phyloP scores from a whole-genome alignment of 1,139 yeast genomes.

The Tardiomyces blankii region DNA sequence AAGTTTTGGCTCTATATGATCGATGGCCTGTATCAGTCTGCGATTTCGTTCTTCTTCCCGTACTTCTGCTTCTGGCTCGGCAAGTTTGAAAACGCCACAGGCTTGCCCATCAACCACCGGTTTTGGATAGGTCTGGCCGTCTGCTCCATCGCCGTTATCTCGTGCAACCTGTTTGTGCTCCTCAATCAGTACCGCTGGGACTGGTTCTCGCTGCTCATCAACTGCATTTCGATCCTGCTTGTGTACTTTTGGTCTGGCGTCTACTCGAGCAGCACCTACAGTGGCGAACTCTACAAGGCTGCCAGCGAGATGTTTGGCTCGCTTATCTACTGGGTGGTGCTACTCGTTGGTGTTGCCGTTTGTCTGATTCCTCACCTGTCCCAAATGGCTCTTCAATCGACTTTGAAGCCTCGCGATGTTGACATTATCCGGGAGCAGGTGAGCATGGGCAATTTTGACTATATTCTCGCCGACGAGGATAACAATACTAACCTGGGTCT shows the following conservation, averaged over 20 bases:
- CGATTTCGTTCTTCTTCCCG: conserved; percentile 79
- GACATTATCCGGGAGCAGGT: conserved; percentile 72
- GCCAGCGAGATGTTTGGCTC: conserved; percentile 67
- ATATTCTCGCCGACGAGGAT: background rate
- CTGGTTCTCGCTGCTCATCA: conserved; percentile 62
- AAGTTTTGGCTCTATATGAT: conserved; percentile 79
- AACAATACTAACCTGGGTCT: too few species aligned
- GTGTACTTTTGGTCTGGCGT: conserved; percentile 85
- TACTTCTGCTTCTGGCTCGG: conserved; percentile 51
- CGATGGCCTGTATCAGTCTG: conserved; percentile 85
- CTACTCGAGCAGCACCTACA: conserved; percentile 54
- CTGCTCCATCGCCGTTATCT: conserved; percentile 63
- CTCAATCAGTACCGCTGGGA: conserved; percentile 92
- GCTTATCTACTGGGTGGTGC: conserved; percentile 71
- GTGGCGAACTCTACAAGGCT: conserved; percentile 66
- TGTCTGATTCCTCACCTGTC: conserved; percentile 73
- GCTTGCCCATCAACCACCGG: conserved; percentile 67
- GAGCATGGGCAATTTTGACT: conserved; percentile 15
- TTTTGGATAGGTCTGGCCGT: conserved; percentile 78
- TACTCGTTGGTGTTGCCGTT: conserved; percentile 56
- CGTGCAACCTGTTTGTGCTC: conserved; percentile 72
- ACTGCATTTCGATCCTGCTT: conserved; percentile 51
- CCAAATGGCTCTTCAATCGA: conserved; percentile 49
- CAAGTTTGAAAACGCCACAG: conserved; percentile 48
- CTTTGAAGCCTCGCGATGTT: conserved; percentile 63